Conservation (phyloP, 148 eudicot genomes). For the Camellia granthamiana region DNA sequence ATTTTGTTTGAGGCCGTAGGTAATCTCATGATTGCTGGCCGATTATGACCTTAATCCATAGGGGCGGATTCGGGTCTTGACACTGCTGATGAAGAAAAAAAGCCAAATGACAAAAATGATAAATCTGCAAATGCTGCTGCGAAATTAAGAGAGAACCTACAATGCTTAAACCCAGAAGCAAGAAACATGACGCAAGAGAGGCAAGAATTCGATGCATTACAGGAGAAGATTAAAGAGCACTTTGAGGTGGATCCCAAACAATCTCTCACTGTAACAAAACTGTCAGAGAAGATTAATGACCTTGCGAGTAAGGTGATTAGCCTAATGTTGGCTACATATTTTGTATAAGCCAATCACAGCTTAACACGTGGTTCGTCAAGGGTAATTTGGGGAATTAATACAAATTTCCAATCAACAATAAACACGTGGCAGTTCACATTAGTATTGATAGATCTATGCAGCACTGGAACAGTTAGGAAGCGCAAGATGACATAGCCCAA, state of each 20-base stretch:
- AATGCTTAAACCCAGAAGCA: constrained; percentile 15
- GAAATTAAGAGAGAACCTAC: constrained; percentile 10
- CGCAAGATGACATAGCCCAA: no score
- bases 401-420: no score
- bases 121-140: constrained; percentile 4
- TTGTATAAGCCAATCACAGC: no score
- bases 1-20: no score
- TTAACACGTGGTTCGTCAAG: no score
- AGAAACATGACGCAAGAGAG: constrained; percentile 21
- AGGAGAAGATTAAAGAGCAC: constrained; percentile 46
- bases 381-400: no score
- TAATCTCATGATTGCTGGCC: no score
- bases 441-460: no score
- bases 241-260: constrained; percentile 35
- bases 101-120: constrained; percentile 10
- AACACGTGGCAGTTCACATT: no score
- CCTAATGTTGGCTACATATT: neutral
- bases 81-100: constrained; percentile 11
- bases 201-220: constrained; percentile 35
- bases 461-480: no score
- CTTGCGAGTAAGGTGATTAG: constrained; percentile 73
- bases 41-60: no score
- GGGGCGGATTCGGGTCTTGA: no score
- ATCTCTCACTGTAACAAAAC: constrained; percentile 51
- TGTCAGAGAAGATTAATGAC: constrained; percentile 83